Evolutionary conservation across 2,329 filamentous ascomycete species (phyloP).

Genomic region (Aspergillus persii): DNA sequence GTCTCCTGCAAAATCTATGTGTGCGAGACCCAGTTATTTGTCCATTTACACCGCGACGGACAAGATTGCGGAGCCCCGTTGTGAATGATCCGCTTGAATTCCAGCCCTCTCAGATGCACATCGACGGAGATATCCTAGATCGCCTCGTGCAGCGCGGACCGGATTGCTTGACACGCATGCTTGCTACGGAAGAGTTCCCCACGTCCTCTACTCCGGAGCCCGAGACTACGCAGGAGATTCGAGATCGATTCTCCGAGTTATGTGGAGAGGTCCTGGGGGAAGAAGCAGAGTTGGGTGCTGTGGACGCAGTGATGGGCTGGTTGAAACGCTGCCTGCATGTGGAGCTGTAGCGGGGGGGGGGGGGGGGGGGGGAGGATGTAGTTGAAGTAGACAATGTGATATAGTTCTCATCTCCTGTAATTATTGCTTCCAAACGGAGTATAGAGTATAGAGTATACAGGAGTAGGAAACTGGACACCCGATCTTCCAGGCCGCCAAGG

Average conservation of each 20-base stretch:
- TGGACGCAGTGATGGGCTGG: conserved; percentile 34
- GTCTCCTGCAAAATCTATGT: conserved; percentile 70
- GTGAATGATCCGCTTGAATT: conserved; percentile 42
- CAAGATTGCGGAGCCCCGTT: conserved; percentile 24
- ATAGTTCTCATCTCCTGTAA: no score
- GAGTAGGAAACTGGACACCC: neutral
- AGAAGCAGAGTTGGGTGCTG: conserved; percentile 17
- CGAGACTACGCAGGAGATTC: conserved; percentile 17
- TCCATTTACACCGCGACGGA: conserved; percentile 46
- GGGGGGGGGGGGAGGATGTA: neutral
- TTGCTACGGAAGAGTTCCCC: conserved; percentile 23
- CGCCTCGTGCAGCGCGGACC: conserved; percentile 51
- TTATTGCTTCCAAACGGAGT: neutral
- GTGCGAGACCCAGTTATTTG: conserved; percentile 49
- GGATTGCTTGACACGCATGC: conserved; percentile 28
- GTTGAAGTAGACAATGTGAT: neutral
- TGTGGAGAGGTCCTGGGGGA: conserved; percentile 50
- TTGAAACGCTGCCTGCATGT: conserved; percentile 32
- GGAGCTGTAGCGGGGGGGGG: conserved; percentile 19
- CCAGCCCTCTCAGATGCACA: conserved; percentile 55
- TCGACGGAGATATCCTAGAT: conserved; percentile 65
- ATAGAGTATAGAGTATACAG: neutral
- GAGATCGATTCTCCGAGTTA: conserved; percentile 48
- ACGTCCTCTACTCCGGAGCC: conserved; percentile 9
- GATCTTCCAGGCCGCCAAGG: conserved; percentile 1